A percentile compares a stretch with the other conserved stretches of the same genome.
phyloP scores from a whole-genome alignment of 140 eudicot species.

The Erigeron philadelphicus region DNA sequence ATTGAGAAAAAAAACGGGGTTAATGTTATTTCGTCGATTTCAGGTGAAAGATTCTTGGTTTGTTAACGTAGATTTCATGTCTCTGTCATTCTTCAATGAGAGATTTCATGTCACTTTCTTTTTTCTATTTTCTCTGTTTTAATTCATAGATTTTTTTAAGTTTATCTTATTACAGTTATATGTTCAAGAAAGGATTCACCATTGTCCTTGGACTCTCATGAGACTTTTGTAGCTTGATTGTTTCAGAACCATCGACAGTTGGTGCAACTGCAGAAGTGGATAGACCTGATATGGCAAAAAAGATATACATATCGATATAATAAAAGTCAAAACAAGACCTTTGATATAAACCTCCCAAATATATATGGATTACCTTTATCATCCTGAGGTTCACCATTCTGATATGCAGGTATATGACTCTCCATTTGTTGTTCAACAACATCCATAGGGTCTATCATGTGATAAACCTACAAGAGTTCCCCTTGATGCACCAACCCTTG shows the following conservation, averaged over 20 bases:
- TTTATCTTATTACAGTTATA: too few species aligned
- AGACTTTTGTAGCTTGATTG: background rate
- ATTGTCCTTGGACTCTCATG: background rate
- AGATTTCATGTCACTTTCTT: too few species aligned
- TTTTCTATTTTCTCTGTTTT: too few species aligned
- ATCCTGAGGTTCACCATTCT: conserved; percentile 30
- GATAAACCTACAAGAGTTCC: conserved; percentile 84
- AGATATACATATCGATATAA: conserved; percentile 15
- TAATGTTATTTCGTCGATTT: too few species aligned
- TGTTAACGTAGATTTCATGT: too few species aligned
- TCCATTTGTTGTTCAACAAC: conserved; percentile 26
- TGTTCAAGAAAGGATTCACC: conserved; percentile 28
- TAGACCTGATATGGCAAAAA: conserved; percentile 29
- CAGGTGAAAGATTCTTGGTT: too few species aligned
- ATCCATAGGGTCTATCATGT: conserved; percentile 35
- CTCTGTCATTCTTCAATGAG: too few species aligned
- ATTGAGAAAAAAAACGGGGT: too few species aligned
- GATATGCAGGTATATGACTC: conserved; percentile 32
- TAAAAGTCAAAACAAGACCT: background rate
- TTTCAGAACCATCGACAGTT: conserved; percentile 19
- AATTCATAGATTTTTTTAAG: too few species aligned
- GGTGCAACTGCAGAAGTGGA: conserved; percentile 31
- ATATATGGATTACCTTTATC: conserved; percentile 44
- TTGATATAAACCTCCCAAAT: conserved; percentile 12
- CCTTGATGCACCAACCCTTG: conserved; percentile 97